Base-by-base conservation (phyloP, 352 stramenopile species). In the Pythium folliculosum region DNA sequence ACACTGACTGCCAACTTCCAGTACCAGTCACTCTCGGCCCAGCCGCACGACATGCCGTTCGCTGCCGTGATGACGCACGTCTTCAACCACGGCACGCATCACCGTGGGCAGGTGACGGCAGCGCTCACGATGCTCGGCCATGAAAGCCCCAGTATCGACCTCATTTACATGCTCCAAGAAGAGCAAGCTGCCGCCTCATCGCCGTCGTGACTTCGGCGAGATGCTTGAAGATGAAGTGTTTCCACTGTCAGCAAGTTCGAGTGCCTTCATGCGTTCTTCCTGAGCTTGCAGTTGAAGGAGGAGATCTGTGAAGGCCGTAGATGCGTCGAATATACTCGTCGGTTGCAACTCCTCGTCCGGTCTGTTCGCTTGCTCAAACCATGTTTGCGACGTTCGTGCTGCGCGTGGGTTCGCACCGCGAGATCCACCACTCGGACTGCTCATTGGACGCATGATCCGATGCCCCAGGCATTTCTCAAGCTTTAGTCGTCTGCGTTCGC, bases 51-150 rank as follows among this genome's bases (percentile, higher is more conserved):
- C 17, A n/a, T 63, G 35, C 53, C 58, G 19, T 63, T 71, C 52
- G 23, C 48, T 12, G 21, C 22, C 5, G 30, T 60, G 21, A 52
- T 71, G 43, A 23, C 49, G 40, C 65, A 71, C 52, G 65, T 71
- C 52, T 71, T 71, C 44, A 71, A 71, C 58, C 65, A 71, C 65
- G 65, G 65, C 27, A 71, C 65, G 4, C 65, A 71, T 25, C 65
- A 71, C 50, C 65, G 65, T 19, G 65, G 65, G 1, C 65, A 72
- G 27, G 23, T 72, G 35, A 68, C 65, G 16, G 65, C 65, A 6
- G 65, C 59, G 13, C 37, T 72, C 16, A 72, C 59, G 37, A 67
- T 72, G 59, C 65, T 72, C 19, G 45, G 59, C 19, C 58, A 64
- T n/a, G 23, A 52, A 32, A 60, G 43, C 40, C 58, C 53, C 22